These are phyloP conservation scores for Physcomitrium patens DNA, from an alignment of 225 moss, liverwort and hornwort species.

Conservation along the genomic window DNA sequence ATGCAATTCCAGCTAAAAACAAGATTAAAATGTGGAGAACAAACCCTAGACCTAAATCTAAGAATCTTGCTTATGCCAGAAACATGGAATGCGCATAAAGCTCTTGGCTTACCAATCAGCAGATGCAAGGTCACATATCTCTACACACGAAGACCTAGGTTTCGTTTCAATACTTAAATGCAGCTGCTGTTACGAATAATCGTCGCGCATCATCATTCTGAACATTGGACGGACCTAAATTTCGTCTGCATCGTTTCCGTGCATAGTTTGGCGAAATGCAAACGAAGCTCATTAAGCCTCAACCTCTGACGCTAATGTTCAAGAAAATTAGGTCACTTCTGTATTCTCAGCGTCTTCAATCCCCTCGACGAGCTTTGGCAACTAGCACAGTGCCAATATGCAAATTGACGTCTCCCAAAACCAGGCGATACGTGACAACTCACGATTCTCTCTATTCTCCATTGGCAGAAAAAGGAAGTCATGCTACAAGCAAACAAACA, in stretches of 20 bases:
- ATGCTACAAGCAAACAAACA: background rate
- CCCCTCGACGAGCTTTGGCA: background rate
- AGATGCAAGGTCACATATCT: background rate
- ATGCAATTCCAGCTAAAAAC: background rate
- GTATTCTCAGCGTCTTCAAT: background rate
- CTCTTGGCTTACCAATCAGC: background rate
- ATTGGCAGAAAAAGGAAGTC: background rate
- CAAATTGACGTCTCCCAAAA: background rate
- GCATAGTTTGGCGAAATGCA: background rate
- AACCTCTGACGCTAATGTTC: background rate
- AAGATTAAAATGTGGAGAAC: background rate
- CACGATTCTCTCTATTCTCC: background rate
- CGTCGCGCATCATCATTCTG: background rate
- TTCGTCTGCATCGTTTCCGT: background rate
- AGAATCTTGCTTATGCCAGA: background rate
- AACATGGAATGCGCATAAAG: background rate
- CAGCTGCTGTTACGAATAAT: background rate
- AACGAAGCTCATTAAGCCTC: background rate
- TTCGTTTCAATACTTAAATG: background rate
- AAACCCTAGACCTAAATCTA: slow-evolving; percentile 20
- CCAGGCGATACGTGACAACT: background rate
- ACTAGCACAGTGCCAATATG: background rate
- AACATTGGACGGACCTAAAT: background rate
- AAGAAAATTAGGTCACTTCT: background rate
- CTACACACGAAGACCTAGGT: background rate